Conservation (phyloP, 2,329 filamentous ascomycete species). For the Aspergillus spinulosporus region DNA sequence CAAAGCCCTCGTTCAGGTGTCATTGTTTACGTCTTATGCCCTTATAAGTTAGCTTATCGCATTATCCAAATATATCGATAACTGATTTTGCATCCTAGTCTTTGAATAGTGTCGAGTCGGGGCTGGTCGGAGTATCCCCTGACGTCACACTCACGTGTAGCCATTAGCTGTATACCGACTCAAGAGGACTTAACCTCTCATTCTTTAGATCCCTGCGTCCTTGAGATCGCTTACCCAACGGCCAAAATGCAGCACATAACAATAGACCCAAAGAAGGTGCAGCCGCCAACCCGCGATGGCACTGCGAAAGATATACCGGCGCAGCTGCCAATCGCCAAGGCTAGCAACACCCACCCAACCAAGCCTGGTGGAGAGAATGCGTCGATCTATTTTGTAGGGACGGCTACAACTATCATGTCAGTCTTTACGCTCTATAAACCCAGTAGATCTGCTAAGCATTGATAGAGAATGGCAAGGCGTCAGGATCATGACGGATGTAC, state of each 20-base stretch:
- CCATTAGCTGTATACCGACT: background rate
- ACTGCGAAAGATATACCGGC: conserved; percentile 29
- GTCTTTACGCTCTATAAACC: background rate
- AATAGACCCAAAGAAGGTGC: conserved; percentile 39
- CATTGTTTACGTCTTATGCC: too few species aligned
- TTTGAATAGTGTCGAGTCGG: too few species aligned
- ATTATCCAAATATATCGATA: too few species aligned
- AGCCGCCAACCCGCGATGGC: conserved; percentile 44
- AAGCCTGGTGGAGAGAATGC: conserved; percentile 36
- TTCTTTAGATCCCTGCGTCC: too few species aligned
- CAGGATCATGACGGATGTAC: conserved; percentile 43
- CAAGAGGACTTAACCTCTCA: background rate
- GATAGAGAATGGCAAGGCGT: conserved; percentile 43
- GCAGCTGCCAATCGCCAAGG: conserved; percentile 46
- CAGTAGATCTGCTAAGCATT: conserved; percentile 2
- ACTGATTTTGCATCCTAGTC: too few species aligned
- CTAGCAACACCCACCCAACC: conserved; percentile 47
- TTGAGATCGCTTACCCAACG: too few species aligned
- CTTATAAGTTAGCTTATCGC: too few species aligned
- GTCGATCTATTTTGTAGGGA: conserved; percentile 42
- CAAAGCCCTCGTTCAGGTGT: too few species aligned
- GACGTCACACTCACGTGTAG: background rate
- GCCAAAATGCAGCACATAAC: conserved; percentile 4
- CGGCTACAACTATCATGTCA: conserved; percentile 41
- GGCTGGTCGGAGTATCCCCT: background rate